A percentile compares a stretch with the other conserved stretches of the same genome.
These are phyloP conservation scores for Penicillium sp. DNA, from an alignment of 2,329 filamentous ascomycete genomes.

Conservation along the genomic window DNA sequence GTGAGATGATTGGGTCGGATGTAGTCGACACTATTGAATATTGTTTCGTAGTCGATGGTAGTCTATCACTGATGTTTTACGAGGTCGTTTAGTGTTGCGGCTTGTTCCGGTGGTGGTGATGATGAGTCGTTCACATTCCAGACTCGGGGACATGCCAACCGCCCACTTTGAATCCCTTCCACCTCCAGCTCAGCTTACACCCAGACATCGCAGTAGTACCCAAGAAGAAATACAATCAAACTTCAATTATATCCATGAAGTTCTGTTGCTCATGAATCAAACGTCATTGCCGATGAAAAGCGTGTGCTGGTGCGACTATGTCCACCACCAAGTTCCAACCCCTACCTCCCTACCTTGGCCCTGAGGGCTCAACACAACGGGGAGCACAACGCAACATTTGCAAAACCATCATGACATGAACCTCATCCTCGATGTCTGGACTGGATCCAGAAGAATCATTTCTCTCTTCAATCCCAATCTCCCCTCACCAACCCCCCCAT, in stretches of 20 bases:
- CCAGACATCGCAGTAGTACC: neutral
- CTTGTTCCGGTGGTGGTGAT: neutral
- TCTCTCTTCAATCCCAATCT: neutral
- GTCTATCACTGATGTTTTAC: neutral
- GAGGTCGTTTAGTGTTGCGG: neutral
- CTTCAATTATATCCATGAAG: neutral
- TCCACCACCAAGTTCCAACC: neutral
- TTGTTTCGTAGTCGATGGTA: neutral
- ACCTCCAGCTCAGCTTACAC: neutral
- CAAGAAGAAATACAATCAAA: neutral
- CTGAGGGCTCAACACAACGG: neutral
- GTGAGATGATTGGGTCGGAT: neutral
- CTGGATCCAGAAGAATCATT: too few species aligned
- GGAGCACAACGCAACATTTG: neutral
- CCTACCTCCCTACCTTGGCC: too few species aligned
- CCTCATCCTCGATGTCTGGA: too few species aligned
- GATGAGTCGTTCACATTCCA: neutral
- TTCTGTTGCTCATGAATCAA: neutral
- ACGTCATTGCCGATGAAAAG: neutral
- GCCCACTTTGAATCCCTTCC: neutral
- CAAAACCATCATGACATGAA: neutral
- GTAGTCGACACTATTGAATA: neutral
- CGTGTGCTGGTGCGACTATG: neutral
- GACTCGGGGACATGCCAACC: neutral
- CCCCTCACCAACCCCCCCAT: neutral